Percentiles rank a stretch among this genome's conserved stretches.
Conservation (phyloP, 1,139 yeast genomes). For the Taphrina confusa region DNA sequence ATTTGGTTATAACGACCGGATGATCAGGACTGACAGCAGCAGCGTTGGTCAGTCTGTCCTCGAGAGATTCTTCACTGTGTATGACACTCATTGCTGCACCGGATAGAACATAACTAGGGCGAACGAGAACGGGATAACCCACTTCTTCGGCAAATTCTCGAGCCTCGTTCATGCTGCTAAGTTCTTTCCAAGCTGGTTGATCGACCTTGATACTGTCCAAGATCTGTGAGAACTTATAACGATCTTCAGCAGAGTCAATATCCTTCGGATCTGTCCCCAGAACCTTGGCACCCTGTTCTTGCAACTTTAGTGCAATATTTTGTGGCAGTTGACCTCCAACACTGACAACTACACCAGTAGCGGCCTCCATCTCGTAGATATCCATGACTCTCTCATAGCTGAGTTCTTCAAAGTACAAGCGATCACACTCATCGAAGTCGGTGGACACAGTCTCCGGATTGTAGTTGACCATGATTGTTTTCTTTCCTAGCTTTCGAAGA, state of each 20-base stretch:
- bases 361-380: constrained; percentile 86
- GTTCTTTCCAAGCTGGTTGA: constrained; percentile 97
- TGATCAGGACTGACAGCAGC: constrained; percentile 91
- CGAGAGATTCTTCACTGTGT: constrained; percentile 73
- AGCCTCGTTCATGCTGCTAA: constrained; percentile 83
- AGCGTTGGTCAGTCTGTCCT: constrained; percentile 77
- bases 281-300: constrained; percentile 80
- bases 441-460: constrained; percentile 99
- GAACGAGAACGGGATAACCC: constrained; percentile 91
- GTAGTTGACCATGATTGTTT: constrained; percentile 94
- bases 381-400: constrained; percentile 96
- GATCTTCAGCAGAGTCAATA: constrained; percentile 96
- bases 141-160: constrained; percentile 80
- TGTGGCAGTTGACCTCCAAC: constrained; percentile 99
- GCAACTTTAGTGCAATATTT: constrained; percentile 85
- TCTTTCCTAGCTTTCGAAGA: constrained; percentile 79
- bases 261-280: constrained; percentile 93
- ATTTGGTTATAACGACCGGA: constrained; percentile 96
- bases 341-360: constrained; percentile 89
- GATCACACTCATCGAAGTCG: constrained; percentile 96
- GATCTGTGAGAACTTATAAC: constrained; percentile 94
- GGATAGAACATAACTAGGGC: constrained; percentile 94
- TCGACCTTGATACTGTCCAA: constrained; percentile 88
- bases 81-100: constrained; percentile 99
- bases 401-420: constrained; percentile 92